Conservation (phyloP, 2,329 filamentous ascomycete genomes). For the Beauveria sp. region DNA sequence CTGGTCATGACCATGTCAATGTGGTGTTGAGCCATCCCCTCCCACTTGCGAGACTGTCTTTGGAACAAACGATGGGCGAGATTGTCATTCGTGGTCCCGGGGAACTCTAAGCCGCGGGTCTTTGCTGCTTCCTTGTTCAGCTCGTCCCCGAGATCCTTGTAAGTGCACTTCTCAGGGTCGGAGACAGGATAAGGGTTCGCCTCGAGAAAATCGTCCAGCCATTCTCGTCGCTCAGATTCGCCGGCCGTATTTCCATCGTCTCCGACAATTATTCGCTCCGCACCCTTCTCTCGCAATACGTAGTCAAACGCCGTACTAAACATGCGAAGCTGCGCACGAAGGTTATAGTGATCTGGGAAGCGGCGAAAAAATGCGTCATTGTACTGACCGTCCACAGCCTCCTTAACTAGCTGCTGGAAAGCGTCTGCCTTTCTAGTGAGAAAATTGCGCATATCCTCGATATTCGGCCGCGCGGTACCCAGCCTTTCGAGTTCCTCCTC, state of each 20-base stretch:
- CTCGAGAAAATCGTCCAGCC: conserved; percentile 19
- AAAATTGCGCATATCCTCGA: conserved; percentile 19
- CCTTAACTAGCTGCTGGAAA: conserved; percentile 18
- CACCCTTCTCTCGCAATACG: conserved; percentile 14
- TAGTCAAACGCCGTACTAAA: conserved; percentile 16
- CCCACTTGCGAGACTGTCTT: neutral
- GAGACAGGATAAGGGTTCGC: neutral
- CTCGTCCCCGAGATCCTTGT: neutral
- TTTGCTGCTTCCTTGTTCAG: neutral
- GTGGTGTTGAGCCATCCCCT: neutral
- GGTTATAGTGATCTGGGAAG: conserved; percentile 5
- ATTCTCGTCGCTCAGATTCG: conserved; percentile 12
- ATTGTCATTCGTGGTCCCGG: neutral
- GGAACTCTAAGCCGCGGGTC: neutral
- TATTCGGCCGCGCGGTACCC: conserved; percentile 12
- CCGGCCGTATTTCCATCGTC: neutral
- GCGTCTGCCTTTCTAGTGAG: conserved; percentile 24
- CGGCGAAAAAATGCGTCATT: conserved; percentile 24
- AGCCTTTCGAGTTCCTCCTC: conserved; percentile 8
- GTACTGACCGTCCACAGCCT: conserved; percentile 13
- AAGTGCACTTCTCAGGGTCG: neutral
- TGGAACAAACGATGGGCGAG: neutral
- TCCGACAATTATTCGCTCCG: neutral
- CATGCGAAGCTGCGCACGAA: conserved; percentile 17
- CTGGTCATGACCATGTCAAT: neutral